Evolutionary conservation across 1,139 yeast species (phyloP), one percentile per base, ranked within the genome.

Genomic region (Suhomyces bokatorum): DNA sequence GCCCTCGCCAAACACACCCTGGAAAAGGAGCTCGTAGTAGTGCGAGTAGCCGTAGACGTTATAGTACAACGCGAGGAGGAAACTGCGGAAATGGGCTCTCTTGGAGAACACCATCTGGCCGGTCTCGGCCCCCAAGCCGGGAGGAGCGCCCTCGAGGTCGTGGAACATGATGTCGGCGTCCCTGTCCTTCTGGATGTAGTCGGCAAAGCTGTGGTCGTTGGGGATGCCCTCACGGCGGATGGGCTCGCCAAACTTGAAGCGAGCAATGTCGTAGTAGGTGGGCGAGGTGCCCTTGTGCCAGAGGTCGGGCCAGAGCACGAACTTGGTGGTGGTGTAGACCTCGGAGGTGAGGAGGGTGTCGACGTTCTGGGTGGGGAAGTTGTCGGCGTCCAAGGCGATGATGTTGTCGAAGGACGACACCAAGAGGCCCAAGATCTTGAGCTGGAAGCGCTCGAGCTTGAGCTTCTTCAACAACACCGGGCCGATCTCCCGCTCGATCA

Each of bases 401-500:
- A 53, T 50, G 36, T 57, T 53, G 42, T 60, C 63, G 40, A 60
- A 60, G 2, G 56, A 51, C 10, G 61, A 51, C 6, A 59, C 50
- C 29, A 59, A 41, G 32, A 59, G 48, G 0, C 60, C 60, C 42
- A 60, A 44, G 31, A 45, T 52, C 43, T 60, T 60, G 47, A 56
- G 44, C 35, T 57, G 63, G 42, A 58, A 60, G 11, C 52, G 50
- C 16, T 52, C 44, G 29, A 56, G 44, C 10, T 54, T 47, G 40
- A 53, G 52, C 28, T 42, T 48, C 28, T 47, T 52, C 39, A 50
- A 39, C 24, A 49, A 40, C 26, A 54, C 42, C 37, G 47, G 39
- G 67, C 81, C 52, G 73, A 60, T 37, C 68, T 70, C 30, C 60
- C 66, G 49, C 67, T 69, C 47, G 70, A 60, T 55, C 68, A 80